A percentile compares a stretch with the other conserved stretches of the same genome.
Conservation (phyloP, 441 rosid species). For the California macrophylla region DNA sequence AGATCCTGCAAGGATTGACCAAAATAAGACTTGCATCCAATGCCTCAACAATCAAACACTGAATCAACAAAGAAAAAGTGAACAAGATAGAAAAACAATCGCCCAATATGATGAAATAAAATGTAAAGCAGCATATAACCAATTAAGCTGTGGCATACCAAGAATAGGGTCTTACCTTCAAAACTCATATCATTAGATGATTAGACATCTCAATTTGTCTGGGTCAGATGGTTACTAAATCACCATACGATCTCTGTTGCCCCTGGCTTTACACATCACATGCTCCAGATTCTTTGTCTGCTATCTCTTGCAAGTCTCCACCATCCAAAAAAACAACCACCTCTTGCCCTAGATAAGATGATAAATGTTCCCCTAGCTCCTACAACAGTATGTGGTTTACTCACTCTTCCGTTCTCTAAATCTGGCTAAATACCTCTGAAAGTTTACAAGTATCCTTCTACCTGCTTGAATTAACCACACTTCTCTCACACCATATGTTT, state of each 20-base stretch:
- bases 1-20: conserved; percentile 31
- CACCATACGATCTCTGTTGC: neutral
- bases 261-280: conserved; percentile 3
- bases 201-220: conserved; percentile 15
- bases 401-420: neutral
- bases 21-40: neutral
- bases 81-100: neutral
- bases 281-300: neutral
- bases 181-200: conserved; percentile 19
- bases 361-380: conserved; percentile 16
- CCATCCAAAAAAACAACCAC: conserved; percentile 5
- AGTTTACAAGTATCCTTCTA: conserved; percentile 12
- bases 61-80: neutral
- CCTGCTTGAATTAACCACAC: conserved; percentile 4
- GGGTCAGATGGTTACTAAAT: conserved; percentile 11
- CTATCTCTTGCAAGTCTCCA: neutral
- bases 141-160: conserved; percentile 9
- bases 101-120: neutral
- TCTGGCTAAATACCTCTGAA: conserved; percentile 15
- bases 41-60: neutral
- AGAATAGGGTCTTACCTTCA: conserved; percentile 19
- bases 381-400: conserved; percentile 9
- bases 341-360: neutral
- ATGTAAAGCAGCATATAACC: conserved; percentile 3
- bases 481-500: neutral